These are phyloP conservation scores for Psilocybe subaeruginosa DNA, from an alignment of 768 basidiomycete species.

Conservation along the genomic window DNA sequence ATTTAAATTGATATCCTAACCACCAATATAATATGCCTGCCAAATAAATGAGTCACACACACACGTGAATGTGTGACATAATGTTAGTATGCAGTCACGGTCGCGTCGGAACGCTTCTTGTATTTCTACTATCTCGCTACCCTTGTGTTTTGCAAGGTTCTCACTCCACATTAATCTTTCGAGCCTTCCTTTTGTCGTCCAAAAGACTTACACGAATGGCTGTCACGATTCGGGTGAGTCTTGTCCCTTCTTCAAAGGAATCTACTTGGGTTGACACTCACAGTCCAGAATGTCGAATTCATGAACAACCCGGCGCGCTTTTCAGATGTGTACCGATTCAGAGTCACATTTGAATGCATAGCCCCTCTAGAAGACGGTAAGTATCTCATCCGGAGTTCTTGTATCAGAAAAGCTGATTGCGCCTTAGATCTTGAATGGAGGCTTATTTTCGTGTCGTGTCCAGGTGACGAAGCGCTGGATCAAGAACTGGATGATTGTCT, in stretches of 20 bases:
- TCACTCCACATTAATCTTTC: slow-evolving; percentile 7
- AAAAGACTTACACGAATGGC: slow-evolving; percentile 41
- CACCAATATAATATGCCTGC: not conserved
- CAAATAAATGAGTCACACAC: slow-evolving; percentile 2
- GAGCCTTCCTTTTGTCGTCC: slow-evolving; percentile 13
- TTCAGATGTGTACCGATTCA: slow-evolving; percentile 88
- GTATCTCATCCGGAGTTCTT: slow-evolving; percentile 17
- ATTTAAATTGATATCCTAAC: no score
- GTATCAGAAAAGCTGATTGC: not conserved
- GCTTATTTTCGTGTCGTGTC: slow-evolving; percentile 95
- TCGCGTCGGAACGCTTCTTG: slow-evolving; percentile 20
- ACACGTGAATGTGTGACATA: slow-evolving; percentile 16
- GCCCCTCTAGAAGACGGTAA: slow-evolving; percentile 86
- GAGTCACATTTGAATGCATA: slow-evolving; percentile 97
- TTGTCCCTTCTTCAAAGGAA: not conserved
- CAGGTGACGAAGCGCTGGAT: slow-evolving; percentile 88
- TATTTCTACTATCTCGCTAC: slow-evolving; percentile 9
- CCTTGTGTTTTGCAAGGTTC: slow-evolving; percentile 11
- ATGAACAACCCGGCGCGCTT: slow-evolving; percentile 94
- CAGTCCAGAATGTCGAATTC: slow-evolving; percentile 77
- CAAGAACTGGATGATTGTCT: slow-evolving; percentile 98
- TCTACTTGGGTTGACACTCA: not conserved
- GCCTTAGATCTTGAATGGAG: slow-evolving; percentile 93
- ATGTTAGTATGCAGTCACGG: slow-evolving; percentile 16
- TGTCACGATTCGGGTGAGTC: slow-evolving; percentile 66